Conservation (phyloP, 345 rosid species). For the Nasturtium officinale region DNA sequence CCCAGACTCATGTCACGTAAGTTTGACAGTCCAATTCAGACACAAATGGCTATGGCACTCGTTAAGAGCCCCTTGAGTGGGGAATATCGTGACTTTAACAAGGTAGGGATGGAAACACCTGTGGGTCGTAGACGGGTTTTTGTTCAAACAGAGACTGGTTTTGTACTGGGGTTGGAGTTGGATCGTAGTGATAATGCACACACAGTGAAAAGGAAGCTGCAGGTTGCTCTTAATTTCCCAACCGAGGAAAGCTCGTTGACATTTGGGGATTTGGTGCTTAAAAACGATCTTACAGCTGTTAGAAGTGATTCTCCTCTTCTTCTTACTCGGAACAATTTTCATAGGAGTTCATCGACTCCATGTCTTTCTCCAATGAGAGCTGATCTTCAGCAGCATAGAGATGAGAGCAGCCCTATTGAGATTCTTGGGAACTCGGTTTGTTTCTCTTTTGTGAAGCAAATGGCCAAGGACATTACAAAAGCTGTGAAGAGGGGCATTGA, state of each 20-base stretch:
- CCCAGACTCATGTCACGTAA: slow-evolving; percentile 72
- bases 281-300: slow-evolving; percentile 77
- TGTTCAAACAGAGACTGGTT: slow-evolving; percentile 86
- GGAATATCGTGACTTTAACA: slow-evolving; percentile 56
- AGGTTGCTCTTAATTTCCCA: slow-evolving; percentile 71
- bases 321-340: slow-evolving; percentile 66
- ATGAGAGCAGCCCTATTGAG: slow-evolving; percentile 74
- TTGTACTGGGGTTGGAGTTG: slow-evolving; percentile 80
- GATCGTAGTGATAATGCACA: slow-evolving; percentile 80
- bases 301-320: slow-evolving; percentile 78
- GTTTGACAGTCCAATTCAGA: slow-evolving; percentile 83
- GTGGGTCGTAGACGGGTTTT: slow-evolving; percentile 77
- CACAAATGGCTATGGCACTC: slow-evolving; percentile 81
- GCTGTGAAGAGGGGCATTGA: slow-evolving; percentile 64
- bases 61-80: slow-evolving; percentile 67
- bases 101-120: slow-evolving; percentile 55
- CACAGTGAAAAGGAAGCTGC: slow-evolving; percentile 83
- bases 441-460: slow-evolving; percentile 50
- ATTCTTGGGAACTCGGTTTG: slow-evolving; percentile 67
- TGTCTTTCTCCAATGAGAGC: slow-evolving; percentile 63
- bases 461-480: slow-evolving; percentile 72
- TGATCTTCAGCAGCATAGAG: slow-evolving; percentile 71
- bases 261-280: slow-evolving; percentile 77
- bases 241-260: slow-evolving; percentile 72
- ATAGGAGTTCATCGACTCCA: slow-evolving; percentile 79